Base-by-base conservation (phyloP, 139 green algal genomes). In the Diplosphaera chodatii region DNA sequence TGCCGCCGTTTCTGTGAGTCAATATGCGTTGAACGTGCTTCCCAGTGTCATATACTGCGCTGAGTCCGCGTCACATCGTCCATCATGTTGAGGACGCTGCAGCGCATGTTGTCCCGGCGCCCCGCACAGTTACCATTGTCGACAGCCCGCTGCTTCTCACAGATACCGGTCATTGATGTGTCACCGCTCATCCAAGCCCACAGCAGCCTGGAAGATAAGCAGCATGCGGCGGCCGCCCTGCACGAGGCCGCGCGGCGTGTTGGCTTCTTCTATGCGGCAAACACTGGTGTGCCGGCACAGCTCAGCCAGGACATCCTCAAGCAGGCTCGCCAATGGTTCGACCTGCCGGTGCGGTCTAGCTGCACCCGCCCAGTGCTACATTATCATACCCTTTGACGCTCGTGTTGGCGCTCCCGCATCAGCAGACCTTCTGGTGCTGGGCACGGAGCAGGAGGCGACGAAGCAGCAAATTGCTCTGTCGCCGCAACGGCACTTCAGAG, bases 211-310 rank as follows among this genome's bases (percentile, higher is more conserved):
- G 29, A 29, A 48, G 66, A 1, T 25, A 73, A 56, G 68, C 23
- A 40, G 25, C 13, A 55, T 29, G 73, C 74, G 15, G 78, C 64
- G 0, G 3, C 31, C 59, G 5, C 73, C 66, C 73, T 85, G 22
- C 59, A 83, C 28, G 64, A 72, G 21, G 84, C 84, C 0, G 85
- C 80, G 68, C n/a, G 15, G 6, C 56, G 83, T 56, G 81, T 86
- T 15, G 84, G 84, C 4, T 89, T 89, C 69, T 89, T 89, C 48
- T 86, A 86, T 32, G 70, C 80, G 3, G 62, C 64, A 3, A 78
- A 76, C 30, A 79, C 84, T 40, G 80, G 83, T 6, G 34, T 88
- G 34, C 77, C 74, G 55, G 31, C n/a, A 4, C 30, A 69, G 15
- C 37, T 77, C 6, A 65, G 32, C 16, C 40, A 77, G 23, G 64